Evolutionary conservation across 495 filamentous ascomycete genomes (phyloP).

Genomic region (Trichoderma gamsii): DNA sequence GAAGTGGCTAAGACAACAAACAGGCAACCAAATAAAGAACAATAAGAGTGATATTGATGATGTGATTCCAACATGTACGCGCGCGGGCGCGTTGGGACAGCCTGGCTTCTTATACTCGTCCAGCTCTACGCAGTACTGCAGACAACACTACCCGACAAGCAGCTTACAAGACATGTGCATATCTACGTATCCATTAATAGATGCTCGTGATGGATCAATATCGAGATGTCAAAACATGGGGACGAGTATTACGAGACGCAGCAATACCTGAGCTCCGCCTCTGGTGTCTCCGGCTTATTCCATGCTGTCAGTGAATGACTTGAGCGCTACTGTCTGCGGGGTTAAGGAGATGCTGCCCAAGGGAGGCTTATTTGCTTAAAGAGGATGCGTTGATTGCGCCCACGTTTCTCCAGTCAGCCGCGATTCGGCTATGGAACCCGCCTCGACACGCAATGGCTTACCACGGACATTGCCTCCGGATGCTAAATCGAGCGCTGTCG

Average conservation of each 20-base stretch:
- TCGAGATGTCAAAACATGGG: neutral
- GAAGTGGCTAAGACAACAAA: too few species aligned
- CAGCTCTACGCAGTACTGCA: neutral
- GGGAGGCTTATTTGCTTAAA: neutral
- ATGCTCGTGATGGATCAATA: neutral
- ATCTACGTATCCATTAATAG: neutral
- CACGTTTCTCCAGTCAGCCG: slow-evolving; percentile 1
- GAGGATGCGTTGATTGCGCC: slow-evolving; percentile 12
- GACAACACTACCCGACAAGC: neutral
- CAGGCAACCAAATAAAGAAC: too few species aligned
- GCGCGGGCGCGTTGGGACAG: neutral
- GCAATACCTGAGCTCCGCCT: neutral
- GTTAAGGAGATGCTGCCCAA: neutral
- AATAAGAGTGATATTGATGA: neutral
- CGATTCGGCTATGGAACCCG: neutral
- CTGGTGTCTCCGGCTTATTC: neutral
- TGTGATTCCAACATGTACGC: neutral
- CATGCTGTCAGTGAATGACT: neutral
- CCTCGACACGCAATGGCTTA: neutral
- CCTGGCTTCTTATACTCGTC: neutral
- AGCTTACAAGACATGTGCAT: neutral
- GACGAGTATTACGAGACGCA: too few species aligned
- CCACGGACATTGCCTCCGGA: neutral
- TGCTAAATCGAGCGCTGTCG: neutral
- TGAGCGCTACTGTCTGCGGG: neutral